Evolutionary conservation across 441 rosid genomes (phyloP), one percentile per base, ranked within the genome.

Genomic region (Iberis amara): DNA sequence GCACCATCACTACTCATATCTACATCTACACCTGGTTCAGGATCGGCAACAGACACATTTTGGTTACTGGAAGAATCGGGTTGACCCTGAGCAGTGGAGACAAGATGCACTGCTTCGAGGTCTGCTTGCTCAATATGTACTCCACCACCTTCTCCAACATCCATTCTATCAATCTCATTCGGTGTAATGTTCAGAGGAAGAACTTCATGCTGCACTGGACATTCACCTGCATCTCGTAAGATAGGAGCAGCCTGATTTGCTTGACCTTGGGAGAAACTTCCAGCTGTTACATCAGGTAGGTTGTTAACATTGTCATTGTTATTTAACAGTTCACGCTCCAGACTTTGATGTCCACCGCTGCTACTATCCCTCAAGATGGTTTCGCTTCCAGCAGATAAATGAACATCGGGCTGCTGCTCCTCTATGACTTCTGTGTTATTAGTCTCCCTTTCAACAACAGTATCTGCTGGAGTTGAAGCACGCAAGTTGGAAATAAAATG

Each of bases 1-100:
- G 70, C 77, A 64, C 75, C 84, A 65, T 55, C 64, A 37, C 74
- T 73, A 72, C 66, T 77, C 99, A 89, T 89, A 69, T 92, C 95
- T 59, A 89, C 79, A 81, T 89, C 97, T 61, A 46, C 74, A 75
- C 50, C 65, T 65, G 69, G 72, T 59, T 64, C 73, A 64, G 55
- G 24, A 37, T 36, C 85, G 13, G 48, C 61, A 73, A 62, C 60
- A 35, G 78, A 62, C 41, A 59, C 40, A 61, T 63, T 72, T 70
- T 39, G 62, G 35, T 49, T 57, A 79, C 64, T 70, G 55, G 77
- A 71, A 65, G 59, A 43, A 72, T 66, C 60, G 54, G 59, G 59
- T 69, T 57, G 64, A 57, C 71, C 59, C 52, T 72, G 78, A 33
- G 74, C 46, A 39, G 77, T 64, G 62, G 88, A 65, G 69, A 68